Percentiles rank a stretch among this genome's conserved stretches.
Evolutionary conservation across 441 rosid species (phyloP).

Genomic region (Aquilaria agallochum): DNA sequence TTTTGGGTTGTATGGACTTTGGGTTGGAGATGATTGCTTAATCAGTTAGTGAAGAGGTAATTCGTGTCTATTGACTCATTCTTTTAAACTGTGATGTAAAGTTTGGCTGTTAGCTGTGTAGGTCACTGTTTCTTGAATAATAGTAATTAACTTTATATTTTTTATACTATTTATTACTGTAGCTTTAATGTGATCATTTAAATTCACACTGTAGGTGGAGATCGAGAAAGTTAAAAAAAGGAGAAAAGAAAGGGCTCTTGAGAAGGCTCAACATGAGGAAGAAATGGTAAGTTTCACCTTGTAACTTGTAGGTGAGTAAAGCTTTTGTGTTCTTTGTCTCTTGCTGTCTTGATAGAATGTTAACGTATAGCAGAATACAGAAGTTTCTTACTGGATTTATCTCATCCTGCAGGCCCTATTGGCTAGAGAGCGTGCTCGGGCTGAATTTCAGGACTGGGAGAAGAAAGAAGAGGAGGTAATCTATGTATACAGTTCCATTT

Average conservation of each 20-base stretch:
- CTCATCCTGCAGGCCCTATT: conserved; percentile 59
- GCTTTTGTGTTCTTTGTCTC: conserved; percentile 4
- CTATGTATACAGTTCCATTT: not conserved
- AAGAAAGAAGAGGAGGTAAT: conserved; percentile 93
- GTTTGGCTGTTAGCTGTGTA: conserved; percentile 5
- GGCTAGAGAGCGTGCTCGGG: conserved; percentile 97
- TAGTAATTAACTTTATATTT: too few relatives aligned
- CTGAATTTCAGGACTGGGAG: conserved; percentile 98
- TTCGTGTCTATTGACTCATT: too few relatives aligned
- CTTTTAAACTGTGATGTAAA: not conserved
- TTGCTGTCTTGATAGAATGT: conserved; percentile 5
- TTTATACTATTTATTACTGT: too few relatives aligned
- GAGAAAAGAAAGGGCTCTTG: conserved; percentile 94
- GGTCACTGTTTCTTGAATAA: not conserved
- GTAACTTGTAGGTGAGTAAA: not conserved
- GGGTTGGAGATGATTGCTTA: too few relatives aligned
- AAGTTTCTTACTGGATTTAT: not conserved
- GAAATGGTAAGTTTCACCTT: conserved; percentile 62
- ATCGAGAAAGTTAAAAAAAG: conserved; percentile 95
- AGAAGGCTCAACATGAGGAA: conserved; percentile 92
- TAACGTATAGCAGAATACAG: too few relatives aligned
- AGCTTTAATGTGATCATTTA: not conserved
- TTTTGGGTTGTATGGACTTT: too few relatives aligned
- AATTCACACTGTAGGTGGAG: conserved; percentile 55
- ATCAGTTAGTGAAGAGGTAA: too few relatives aligned